phyloP scores from a whole-genome alignment of 352 stramenopile species.

The Peronospora tabacina region DNA sequence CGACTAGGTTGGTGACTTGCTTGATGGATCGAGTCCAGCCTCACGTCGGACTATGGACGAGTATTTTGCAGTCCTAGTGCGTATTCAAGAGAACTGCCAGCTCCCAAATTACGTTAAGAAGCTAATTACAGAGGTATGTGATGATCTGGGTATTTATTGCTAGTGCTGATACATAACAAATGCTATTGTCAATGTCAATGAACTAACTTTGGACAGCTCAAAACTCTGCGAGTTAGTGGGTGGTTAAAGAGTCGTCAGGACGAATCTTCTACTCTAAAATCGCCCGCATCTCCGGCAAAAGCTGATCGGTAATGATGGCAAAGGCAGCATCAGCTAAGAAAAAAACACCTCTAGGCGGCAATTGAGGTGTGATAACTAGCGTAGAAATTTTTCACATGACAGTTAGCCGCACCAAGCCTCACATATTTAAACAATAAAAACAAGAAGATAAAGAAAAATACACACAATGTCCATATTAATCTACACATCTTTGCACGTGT shows the following conservation, averaged over 20 bases:
- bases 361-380: constrained; percentile 23
- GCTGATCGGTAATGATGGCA: constrained; percentile 3
- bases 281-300: constrained; percentile 25
- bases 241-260: constrained; percentile 54
- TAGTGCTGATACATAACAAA: constrained; percentile 3
- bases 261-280: constrained; percentile 16
- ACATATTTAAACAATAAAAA: constrained; percentile 22
- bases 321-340: constrained; percentile 7
- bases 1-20: constrained; percentile 58
- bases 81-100: constrained; percentile 37
- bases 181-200: constrained; percentile 1
- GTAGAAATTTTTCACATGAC: constrained; percentile 21
- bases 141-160: not conserved
- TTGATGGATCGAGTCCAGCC: constrained; percentile 74
- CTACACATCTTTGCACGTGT: constrained; percentile 16
- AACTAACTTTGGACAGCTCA: constrained; percentile 33
- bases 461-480: not conserved
- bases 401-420: constrained; percentile 7
- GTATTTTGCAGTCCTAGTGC: constrained; percentile 64
- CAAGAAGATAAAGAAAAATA: not conserved
- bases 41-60: constrained; percentile 78
- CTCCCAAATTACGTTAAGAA: constrained; percentile 33
- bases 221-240: constrained; percentile 33
- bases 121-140: constrained; percentile 45
- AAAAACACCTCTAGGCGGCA: constrained; percentile 12